Conservation (phyloP, 106 monocot species). For the Acorus gramineus region DNA sequence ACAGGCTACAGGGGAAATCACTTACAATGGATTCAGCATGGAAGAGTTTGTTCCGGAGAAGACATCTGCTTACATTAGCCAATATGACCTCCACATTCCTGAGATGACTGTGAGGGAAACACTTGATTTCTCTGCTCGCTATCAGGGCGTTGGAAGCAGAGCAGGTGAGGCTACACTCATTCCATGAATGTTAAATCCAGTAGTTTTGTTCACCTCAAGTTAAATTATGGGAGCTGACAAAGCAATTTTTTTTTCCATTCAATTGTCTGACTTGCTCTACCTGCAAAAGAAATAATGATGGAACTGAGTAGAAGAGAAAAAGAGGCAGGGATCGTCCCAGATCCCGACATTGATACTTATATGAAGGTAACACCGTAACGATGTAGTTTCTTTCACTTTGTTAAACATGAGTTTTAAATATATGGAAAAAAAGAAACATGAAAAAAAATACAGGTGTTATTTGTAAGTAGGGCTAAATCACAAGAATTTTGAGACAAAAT, state of each 20-base stretch:
- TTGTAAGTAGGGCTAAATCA: too few relatives aligned
- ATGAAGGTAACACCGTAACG: conserved; percentile 5
- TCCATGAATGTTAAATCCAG: not conserved
- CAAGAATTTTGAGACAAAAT: too few relatives aligned
- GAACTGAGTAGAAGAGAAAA: conserved; percentile 12
- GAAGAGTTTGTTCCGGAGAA: conserved; percentile 12
- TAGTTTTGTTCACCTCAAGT: too few relatives aligned
- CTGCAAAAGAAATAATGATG: conserved; percentile 5
- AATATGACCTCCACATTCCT: conserved; percentile 18
- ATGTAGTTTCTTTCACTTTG: too few relatives aligned
- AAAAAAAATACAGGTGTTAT: too few relatives aligned
- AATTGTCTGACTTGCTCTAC: too few relatives aligned
- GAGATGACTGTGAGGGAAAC: conserved; percentile 24
- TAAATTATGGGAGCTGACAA: too few relatives aligned
- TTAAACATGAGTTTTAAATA: too few relatives aligned
- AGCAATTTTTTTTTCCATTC: too few relatives aligned
- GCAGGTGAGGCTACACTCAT: conserved; percentile 6
- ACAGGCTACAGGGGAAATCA: conserved; percentile 14
- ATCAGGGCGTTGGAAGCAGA: conserved; percentile 16
- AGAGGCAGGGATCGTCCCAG: conserved; percentile 4
- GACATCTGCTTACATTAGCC: conserved; percentile 16
- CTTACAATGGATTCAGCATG: conserved; percentile 16
- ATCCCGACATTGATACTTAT: conserved; percentile 12
- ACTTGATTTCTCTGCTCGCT: conserved; percentile 17
- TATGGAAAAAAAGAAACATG: too few relatives aligned